Evolutionary conservation across 2,329 filamentous ascomycete species (phyloP).

Genomic region (Alternaria panax): DNA sequence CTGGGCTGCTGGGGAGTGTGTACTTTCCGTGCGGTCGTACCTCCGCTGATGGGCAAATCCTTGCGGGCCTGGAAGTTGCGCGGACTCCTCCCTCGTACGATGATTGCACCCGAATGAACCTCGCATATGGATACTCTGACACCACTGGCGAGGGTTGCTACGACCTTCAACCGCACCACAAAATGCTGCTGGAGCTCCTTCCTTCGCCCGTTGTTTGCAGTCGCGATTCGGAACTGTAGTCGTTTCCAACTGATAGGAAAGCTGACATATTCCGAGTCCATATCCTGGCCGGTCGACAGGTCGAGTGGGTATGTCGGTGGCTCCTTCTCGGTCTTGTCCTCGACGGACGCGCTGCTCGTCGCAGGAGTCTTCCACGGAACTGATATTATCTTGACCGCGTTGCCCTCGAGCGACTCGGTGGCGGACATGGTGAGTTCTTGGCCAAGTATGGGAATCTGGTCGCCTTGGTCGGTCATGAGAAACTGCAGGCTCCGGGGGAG

Average conservation of each 20-base stretch:
- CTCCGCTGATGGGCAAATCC: slow-evolving; percentile 85
- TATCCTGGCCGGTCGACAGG: slow-evolving; percentile 69
- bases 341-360: slow-evolving; percentile 72
- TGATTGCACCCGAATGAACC: slow-evolving; percentile 86
- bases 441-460: slow-evolving; percentile 79
- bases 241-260: slow-evolving; percentile 95
- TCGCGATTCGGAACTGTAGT: slow-evolving; percentile 92
- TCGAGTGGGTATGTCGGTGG: slow-evolving; percentile 81
- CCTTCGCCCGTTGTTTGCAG: slow-evolving; percentile 91
- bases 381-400: slow-evolving; percentile 90
- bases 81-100: slow-evolving; percentile 90
- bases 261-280: slow-evolving; percentile 83
- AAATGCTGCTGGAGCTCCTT: slow-evolving; percentile 98
- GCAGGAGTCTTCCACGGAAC: slow-evolving; percentile 98
- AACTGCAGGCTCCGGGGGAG: slow-evolving; percentile 79
- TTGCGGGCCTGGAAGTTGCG: slow-evolving; percentile 94
- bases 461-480: slow-evolving; percentile 82
- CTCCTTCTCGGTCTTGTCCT: slow-evolving; percentile 80
- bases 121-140: slow-evolving; percentile 82
- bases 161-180: slow-evolving; percentile 83
- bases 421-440: slow-evolving; percentile 91
- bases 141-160: slow-evolving; percentile 84
- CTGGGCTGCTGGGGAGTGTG: slow-evolving; percentile 47
- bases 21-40: slow-evolving; percentile 75
- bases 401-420: slow-evolving; percentile 92